These are phyloP conservation scores for Aspergillus persii DNA, from an alignment of 2,329 filamentous ascomycete species.

Conservation along the genomic window DNA sequence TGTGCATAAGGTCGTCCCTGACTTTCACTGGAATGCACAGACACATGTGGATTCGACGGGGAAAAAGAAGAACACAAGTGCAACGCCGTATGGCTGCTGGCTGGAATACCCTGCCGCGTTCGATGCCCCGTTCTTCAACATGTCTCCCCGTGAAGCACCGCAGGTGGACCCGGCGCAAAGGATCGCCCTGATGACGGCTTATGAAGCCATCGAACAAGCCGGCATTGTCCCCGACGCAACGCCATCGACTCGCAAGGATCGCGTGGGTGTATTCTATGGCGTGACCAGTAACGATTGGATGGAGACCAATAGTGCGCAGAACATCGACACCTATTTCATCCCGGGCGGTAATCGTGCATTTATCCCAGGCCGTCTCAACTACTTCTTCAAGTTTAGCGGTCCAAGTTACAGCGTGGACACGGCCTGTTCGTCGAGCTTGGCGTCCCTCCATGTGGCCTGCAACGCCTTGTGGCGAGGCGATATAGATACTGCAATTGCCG, in stretches of 20 bases:
- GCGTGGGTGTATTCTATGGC: constrained; percentile 72
- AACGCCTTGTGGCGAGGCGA: constrained; percentile 71
- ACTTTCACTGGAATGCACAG: constrained; percentile 64
- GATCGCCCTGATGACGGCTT: constrained; percentile 71
- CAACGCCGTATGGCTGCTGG: constrained; percentile 73
- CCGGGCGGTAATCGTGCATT: constrained; percentile 59
- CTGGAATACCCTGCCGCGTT: constrained; percentile 73
- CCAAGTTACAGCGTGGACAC: constrained; percentile 72
- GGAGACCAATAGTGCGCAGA: constrained; percentile 70
- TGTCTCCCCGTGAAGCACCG: constrained; percentile 76
- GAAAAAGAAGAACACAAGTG: constrained; percentile 71
- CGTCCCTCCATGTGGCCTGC: constrained; percentile 70
- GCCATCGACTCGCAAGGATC: constrained; percentile 61
- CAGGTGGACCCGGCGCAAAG: constrained; percentile 81
- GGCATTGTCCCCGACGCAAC: constrained; percentile 73
- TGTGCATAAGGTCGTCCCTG: not conserved
- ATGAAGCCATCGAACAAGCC: constrained; percentile 78
- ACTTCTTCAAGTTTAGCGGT: constrained; percentile 74
- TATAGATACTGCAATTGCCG: constrained; percentile 76
- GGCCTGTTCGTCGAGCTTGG: constrained; percentile 73
- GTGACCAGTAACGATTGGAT: constrained; percentile 75
- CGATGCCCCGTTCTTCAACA: constrained; percentile 83
- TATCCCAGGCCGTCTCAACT: constrained; percentile 40
- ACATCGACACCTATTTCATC: constrained; percentile 69
- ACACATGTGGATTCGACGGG: constrained; percentile 70